A percentile compares a stretch with the other conserved stretches of the same genome.
Evolutionary conservation across 2,329 filamentous ascomycete species (phyloP).

Genomic region (Metarhizium anisopliae): DNA sequence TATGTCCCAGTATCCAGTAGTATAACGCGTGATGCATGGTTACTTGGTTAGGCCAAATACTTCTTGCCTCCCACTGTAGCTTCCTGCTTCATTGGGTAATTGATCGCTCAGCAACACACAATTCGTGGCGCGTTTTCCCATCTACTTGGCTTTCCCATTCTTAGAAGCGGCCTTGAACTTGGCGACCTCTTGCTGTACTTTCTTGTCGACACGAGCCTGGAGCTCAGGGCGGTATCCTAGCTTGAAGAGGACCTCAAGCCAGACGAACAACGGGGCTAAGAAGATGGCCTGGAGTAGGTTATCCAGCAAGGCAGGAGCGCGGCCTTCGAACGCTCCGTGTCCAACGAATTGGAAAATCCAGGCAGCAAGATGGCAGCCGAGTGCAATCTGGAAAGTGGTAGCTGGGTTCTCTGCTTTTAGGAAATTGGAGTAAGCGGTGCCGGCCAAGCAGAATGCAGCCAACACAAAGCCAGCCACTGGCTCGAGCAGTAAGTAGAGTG

Average conservation of each 20-base stretch:
- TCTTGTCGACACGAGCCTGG: constrained; percentile 68
- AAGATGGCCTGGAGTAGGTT: constrained; percentile 89
- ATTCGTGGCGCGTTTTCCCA: neutral
- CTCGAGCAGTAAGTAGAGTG: constrained; percentile 84
- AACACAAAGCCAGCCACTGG: constrained; percentile 80
- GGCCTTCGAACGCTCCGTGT: constrained; percentile 79
- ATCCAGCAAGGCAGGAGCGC: constrained; percentile 82
- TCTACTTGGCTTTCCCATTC: constrained; percentile 42
- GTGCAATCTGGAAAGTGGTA: constrained; percentile 45
- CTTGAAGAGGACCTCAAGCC: constrained; percentile 87
- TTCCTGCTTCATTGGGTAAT: neutral
- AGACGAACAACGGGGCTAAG: constrained; percentile 91
- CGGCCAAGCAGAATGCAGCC: constrained; percentile 65
- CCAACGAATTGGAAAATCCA: constrained; percentile 91
- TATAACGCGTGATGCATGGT: neutral
- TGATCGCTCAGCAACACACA: neutral
- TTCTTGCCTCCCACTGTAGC: neutral
- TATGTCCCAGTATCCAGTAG: neutral
- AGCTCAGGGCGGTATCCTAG: constrained; percentile 86
- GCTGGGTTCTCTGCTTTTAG: constrained; percentile 50
- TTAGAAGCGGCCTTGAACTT: constrained; percentile 58
- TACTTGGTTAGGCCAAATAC: neutral
- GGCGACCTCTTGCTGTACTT: constrained; percentile 65
- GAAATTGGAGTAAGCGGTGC: constrained; percentile 68
- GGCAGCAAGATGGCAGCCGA: constrained; percentile 59